Conservation (phyloP, 352 stramenopile genomes). For the Globisporangium nodosum region DNA sequence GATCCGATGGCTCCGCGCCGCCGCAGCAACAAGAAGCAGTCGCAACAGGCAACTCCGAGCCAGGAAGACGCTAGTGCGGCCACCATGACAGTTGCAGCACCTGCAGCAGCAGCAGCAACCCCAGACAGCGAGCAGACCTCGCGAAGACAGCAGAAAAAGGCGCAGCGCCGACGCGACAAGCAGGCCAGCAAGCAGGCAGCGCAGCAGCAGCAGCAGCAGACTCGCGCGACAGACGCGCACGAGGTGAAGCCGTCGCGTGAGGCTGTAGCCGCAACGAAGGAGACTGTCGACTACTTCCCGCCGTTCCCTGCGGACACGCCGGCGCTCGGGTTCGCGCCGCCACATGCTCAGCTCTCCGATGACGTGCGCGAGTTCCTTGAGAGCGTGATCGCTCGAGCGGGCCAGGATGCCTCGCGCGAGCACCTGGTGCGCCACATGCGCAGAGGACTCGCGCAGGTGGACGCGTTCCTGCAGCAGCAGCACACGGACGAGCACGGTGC, state of each 20-base stretch:
- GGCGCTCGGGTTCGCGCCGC: slow-evolving; percentile 32
- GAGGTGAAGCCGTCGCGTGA: background rate
- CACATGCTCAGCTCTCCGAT: slow-evolving; percentile 29
- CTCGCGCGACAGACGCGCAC: too few species aligned
- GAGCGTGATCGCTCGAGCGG: slow-evolving; percentile 14
- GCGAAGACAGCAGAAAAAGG: background rate
- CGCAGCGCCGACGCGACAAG: background rate
- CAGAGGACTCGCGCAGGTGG: slow-evolving; percentile 41
- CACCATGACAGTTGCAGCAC: background rate
- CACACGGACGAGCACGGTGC: slow-evolving; percentile 18
- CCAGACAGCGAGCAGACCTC: background rate
- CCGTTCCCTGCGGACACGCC: background rate
- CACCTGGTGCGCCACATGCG: slow-evolving; percentile 37
- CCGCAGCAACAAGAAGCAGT: too few species aligned
- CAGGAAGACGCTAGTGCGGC: too few species aligned
- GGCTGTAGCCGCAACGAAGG: background rate
- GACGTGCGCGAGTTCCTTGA: slow-evolving; percentile 31
- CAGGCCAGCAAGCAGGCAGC: background rate
- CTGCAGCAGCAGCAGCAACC: background rate
- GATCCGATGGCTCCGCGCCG: too few species aligned
- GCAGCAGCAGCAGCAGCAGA: background rate
- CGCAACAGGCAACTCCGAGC: too few species aligned
- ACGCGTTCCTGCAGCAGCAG: slow-evolving; percentile 37
- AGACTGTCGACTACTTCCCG: slow-evolving; percentile 1
- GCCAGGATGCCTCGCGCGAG: slow-evolving; percentile 8